phyloP scores from a whole-genome alignment of 2,329 filamentous ascomycete species.

The Fusarium sarcochroum region DNA sequence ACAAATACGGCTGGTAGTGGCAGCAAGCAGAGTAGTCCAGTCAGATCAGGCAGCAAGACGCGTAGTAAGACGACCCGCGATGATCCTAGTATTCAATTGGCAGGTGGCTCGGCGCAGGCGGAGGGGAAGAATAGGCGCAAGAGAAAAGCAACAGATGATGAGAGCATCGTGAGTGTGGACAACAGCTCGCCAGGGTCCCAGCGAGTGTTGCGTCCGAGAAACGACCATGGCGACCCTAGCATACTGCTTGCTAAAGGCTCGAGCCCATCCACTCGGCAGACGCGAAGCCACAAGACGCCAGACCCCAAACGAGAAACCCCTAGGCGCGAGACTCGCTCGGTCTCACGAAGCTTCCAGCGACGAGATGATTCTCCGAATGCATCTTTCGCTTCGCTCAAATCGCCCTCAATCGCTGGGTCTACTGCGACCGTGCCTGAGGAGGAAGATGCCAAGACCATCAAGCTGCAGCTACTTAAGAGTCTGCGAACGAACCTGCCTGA shows the following conservation, averaged over 20 bases:
- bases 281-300: slow-evolving; percentile 42
- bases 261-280: slow-evolving; percentile 40
- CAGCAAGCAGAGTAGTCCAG: slow-evolving; percentile 38
- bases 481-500: slow-evolving; percentile 67
- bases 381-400: slow-evolving; percentile 40
- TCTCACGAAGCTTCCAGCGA: slow-evolving; percentile 37
- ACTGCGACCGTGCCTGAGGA: slow-evolving; percentile 41
- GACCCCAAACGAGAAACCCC: slow-evolving; percentile 42
- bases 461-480: slow-evolving; percentile 61
- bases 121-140: slow-evolving; percentile 42
- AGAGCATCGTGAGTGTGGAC: slow-evolving; percentile 29
- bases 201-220: slow-evolving; percentile 50
- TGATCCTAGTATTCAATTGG: slow-evolving; percentile 45
- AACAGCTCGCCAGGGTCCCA: slow-evolving; percentile 41
- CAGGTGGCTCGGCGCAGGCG: slow-evolving; percentile 37
- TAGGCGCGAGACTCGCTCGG: slow-evolving; percentile 46
- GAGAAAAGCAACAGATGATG: slow-evolving; percentile 33
- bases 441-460: slow-evolving; percentile 55
- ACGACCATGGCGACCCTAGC: slow-evolving; percentile 44
- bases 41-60: slow-evolving; percentile 45
- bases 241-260: slow-evolving; percentile 46
- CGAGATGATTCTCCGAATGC: slow-evolving; percentile 42
- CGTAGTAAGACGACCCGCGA: slow-evolving; percentile 46
- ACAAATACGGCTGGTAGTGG: slow-evolving; percentile 24
- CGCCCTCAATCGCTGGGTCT: slow-evolving; percentile 50